A percentile compares a stretch with the other conserved stretches of the same genome.
Evolutionary conservation across 768 basidiomycete genomes (phyloP).

Genomic region (Tylopilus plumbeoviolaceoides): DNA sequence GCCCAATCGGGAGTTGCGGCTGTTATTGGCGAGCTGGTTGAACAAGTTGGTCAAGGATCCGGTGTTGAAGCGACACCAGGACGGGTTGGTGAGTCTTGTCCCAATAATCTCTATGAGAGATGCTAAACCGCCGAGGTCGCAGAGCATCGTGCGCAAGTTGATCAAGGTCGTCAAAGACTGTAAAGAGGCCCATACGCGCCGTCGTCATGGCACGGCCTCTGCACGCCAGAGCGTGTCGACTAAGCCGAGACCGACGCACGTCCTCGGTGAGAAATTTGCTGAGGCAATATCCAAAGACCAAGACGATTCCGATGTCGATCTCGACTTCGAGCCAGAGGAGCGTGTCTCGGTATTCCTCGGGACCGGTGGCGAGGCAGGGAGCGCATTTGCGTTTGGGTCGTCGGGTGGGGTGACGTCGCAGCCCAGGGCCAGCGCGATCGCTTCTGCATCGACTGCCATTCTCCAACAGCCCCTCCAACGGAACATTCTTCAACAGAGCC

Average conservation of each 20-base stretch:
- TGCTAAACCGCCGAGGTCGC: slow-evolving; percentile 8
- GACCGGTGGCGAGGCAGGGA: no score
- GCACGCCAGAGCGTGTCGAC: no score
- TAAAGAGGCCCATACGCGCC: no score
- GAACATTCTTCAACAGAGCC: no score
- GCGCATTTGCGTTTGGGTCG: slow-evolving; percentile 38
- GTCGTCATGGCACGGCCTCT: no score
- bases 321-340: no score
- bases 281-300: no score
- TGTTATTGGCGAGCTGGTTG: slow-evolving; percentile 72
- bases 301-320: no score
- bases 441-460: slow-evolving; percentile 55
- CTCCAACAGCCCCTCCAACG: slow-evolving; percentile 57
- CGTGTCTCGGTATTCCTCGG: no score
- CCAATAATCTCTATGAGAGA: neutral
- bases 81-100: slow-evolving; percentile 65
- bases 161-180: slow-evolving; percentile 81
- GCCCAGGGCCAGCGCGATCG: slow-evolving; percentile 43
- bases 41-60: slow-evolving; percentile 74
- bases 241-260: no score
- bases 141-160: slow-evolving; percentile 80
- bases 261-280: no score
- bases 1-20: slow-evolving; percentile 71
- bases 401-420: slow-evolving; percentile 26
- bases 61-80: slow-evolving; percentile 58